phyloP scores from a whole-genome alignment of 768 basidiomycete genomes.

The Termitomyces sp. region DNA sequence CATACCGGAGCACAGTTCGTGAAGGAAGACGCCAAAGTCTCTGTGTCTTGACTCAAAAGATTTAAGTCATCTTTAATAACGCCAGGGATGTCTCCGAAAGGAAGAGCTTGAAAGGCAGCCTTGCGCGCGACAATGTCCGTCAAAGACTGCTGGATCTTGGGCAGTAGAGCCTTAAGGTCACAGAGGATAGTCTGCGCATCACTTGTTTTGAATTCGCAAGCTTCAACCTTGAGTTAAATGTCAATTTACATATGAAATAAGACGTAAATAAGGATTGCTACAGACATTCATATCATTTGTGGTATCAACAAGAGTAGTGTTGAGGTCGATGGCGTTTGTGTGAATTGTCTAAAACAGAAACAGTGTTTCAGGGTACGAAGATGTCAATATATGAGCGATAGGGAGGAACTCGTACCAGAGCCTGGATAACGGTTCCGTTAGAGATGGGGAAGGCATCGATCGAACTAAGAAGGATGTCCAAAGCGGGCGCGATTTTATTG shows the following conservation, averaged over 20 bases:
- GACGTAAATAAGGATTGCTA: neutral
- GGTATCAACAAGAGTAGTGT: constrained; percentile 17
- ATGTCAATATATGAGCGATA: neutral
- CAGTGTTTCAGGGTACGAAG: neutral
- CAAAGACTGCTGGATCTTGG: constrained; percentile 21
- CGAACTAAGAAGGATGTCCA: constrained; percentile 23
- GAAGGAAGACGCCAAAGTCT: constrained; percentile 19
- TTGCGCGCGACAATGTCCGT: constrained; percentile 18
- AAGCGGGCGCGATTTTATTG: constrained; percentile 17
- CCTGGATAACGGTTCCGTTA: constrained; percentile 17
- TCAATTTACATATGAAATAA: neutral
- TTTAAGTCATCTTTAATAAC: constrained; percentile 24
- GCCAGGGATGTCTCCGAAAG: constrained; percentile 24
- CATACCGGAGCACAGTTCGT: constrained; percentile 21
- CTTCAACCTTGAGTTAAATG: neutral
- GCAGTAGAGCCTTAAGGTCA: constrained; percentile 18
- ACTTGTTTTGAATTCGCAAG: constrained; percentile 16
- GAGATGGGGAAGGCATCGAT: constrained; percentile 25
- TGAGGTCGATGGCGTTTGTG: constrained; percentile 17
- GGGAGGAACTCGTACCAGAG: constrained; percentile 19
- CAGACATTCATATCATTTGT: constrained; percentile 23
- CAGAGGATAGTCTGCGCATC: constrained; percentile 21
- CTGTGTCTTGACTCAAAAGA: constrained; percentile 11
- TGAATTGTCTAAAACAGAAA: constrained; percentile 23
- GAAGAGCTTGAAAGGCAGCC: constrained; percentile 21